Percentiles rank a stretch among this genome's conserved stretches.
phyloP scores from a whole-genome alignment of 1,284 basidiomycete genomes.

The Cryptococcus wingfieldii region DNA sequence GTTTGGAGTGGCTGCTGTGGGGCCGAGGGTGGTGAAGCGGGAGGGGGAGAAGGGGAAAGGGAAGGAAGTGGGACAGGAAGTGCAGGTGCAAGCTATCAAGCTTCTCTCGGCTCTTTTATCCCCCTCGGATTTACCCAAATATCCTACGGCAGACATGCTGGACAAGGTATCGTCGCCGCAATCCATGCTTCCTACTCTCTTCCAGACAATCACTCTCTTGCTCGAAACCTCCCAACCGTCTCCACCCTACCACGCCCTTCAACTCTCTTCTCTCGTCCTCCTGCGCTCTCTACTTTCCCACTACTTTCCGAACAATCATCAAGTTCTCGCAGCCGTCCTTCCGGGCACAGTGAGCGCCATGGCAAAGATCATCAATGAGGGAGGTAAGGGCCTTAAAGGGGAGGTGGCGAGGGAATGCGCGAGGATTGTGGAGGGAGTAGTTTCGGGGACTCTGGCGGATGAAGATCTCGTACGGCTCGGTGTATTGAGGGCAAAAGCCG shows the following conservation, averaged over 20 bases:
- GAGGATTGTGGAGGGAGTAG: slow-evolving; percentile 58
- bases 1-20: slow-evolving; percentile 58
- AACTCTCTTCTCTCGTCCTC: slow-evolving; percentile 61
- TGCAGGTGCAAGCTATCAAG: slow-evolving; percentile 27
- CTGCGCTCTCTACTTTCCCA: slow-evolving; percentile 56
- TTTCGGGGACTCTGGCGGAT: slow-evolving; percentile 55
- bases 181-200: slow-evolving; percentile 66
- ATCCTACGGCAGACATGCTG: slow-evolving; percentile 53
- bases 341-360: slow-evolving; percentile 75
- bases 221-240: slow-evolving; percentile 54
- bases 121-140: slow-evolving; percentile 22
- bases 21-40: slow-evolving; percentile 54
- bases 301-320: slow-evolving; percentile 63
- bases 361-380: slow-evolving; percentile 57
- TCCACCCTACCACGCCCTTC: slow-evolving; percentile 60
- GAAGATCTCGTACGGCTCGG: slow-evolving; percentile 59
- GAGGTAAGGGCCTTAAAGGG: slow-evolving; percentile 43
- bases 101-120: slow-evolving; percentile 33
- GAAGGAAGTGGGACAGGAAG: slow-evolving; percentile 38
- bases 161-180: slow-evolving; percentile 49
- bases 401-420: slow-evolving; percentile 51
- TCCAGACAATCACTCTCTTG: slow-evolving; percentile 72
- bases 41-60: slow-evolving; percentile 64
- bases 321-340: slow-evolving; percentile 58
- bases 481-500: slow-evolving; percentile 54